Evolutionary conservation across 2,329 filamentous ascomycete species (phyloP), one percentile per base, ranked within the genome.

Genomic region (Colletotrichum sp.): DNA sequence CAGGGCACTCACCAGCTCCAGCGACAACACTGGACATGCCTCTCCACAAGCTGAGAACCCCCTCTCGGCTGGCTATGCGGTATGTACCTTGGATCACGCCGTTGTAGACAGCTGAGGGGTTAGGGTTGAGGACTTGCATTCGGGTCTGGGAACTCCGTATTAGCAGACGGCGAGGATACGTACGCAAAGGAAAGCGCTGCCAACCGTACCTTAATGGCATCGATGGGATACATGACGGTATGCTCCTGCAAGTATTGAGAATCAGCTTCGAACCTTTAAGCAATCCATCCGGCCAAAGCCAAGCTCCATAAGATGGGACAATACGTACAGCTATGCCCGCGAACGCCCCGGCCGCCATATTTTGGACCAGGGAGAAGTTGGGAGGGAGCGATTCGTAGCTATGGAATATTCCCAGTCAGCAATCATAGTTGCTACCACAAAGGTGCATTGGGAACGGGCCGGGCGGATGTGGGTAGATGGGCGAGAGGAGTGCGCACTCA

Each of bases 191-290:
- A 16, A 16, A 16, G 10, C 16, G 7, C 30, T 39, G 39, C 48
- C 14, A 21, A 14, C 24, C 60, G n/a, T 80, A 98, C 97, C 94
- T 99, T 99, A 84, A 99, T 94, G 80, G 98, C 92, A 88, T 99
- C 97, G 83, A 99, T 95, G 24, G 97, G 97, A 84, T 99, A 99
- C 97, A 99, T 99, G 82, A 98, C 96, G 75, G 96, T 98, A 86
- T 99, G 96, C 88, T 99, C 96, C 96, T 98, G 80, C 68, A 77
- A 26, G n/a, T 32, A 43, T 26, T 30, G 30, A 43, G 30, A 69
- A 69, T 80, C 76, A 80, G 78, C 79, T 76, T 55, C 34, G 57
- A 28, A 18, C 26, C 28, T 28, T 43, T 9, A 21, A 36, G 59
- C 24, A 30, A 14, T 16, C 16, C 12, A 16, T n/a, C 43, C 18